phyloP scores from a whole-genome alignment of 1,139 yeast species.

The Pichia sp. region DNA sequence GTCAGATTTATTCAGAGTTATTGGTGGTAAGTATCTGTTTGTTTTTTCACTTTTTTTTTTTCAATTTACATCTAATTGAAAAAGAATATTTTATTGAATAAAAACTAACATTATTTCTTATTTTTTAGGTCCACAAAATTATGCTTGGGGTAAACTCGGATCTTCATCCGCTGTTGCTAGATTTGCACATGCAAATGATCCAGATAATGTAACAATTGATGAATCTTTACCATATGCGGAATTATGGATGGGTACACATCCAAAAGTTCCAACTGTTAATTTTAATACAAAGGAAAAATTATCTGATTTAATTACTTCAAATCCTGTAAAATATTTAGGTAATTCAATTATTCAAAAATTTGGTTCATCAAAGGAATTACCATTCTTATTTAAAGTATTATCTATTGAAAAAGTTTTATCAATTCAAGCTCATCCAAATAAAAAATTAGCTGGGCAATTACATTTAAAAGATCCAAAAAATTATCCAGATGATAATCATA shows the following conservation, averaged over 20 bases:
- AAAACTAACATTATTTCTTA: slow-evolving; percentile 4
- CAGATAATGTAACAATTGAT: slow-evolving; percentile 48
- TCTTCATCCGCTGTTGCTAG: slow-evolving; percentile 80
- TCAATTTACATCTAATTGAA: not conserved
- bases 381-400: slow-evolving; percentile 88
- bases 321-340: slow-evolving; percentile 61
- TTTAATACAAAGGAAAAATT: slow-evolving; percentile 47
- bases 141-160: slow-evolving; percentile 85
- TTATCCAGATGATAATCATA: slow-evolving; percentile 96
- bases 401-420: slow-evolving; percentile 88
- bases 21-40: slow-evolving; percentile 23
- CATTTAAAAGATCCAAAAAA: slow-evolving; percentile 82
- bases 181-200: slow-evolving; percentile 68
- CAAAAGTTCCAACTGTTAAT: slow-evolving; percentile 77
- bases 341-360: slow-evolving; percentile 55
- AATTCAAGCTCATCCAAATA: slow-evolving; percentile 98
- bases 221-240: slow-evolving; percentile 80
- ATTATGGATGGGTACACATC: slow-evolving; percentile 99
- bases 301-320: slow-evolving; percentile 54
- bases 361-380: slow-evolving; percentile 66
- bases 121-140: slow-evolving; percentile 35
- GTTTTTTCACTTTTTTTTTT: not conserved
- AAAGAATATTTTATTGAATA: too few relatives aligned
- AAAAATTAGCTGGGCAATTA: slow-evolving; percentile 66
- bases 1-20: slow-evolving; percentile 26